Conservation (phyloP, 2,329 filamentous ascomycete genomes). For the Lomentospora prolificans region DNA sequence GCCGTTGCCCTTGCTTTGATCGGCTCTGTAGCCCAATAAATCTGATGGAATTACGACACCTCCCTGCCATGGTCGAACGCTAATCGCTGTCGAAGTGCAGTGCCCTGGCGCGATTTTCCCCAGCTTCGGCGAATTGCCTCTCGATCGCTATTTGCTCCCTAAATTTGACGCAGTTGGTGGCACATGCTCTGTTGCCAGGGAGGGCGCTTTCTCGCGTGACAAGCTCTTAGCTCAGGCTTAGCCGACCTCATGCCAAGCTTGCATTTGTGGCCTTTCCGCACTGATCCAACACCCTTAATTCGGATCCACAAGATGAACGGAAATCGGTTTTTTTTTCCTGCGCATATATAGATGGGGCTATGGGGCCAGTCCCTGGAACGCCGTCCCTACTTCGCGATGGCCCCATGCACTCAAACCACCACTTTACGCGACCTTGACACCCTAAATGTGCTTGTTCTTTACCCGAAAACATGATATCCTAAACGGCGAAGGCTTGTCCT, state of each 20-base stretch:
- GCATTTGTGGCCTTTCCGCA: neutral
- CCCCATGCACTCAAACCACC: neutral
- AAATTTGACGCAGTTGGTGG: neutral
- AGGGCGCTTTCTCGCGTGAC: neutral
- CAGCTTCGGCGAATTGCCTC: neutral
- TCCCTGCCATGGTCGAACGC: neutral
- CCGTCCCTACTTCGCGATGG: neutral
- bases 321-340: neutral
- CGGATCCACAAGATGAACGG: neutral
- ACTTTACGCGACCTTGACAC: too few species aligned
- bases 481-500: neutral
- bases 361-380: neutral
- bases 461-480: neutral
- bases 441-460: slow-evolving; percentile 1
- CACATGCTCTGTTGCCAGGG: neutral
- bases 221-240: neutral
- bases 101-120: too few species aligned
- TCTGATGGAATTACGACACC: neutral
- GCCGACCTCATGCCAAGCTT: neutral
- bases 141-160: neutral
- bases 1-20: neutral
- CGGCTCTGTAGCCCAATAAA: neutral
- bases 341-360: neutral
- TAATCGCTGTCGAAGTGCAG: neutral
- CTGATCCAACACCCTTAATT: neutral